Base-by-base conservation (phyloP, 345 rosid genomes). In the Brassica juncea region DNA sequence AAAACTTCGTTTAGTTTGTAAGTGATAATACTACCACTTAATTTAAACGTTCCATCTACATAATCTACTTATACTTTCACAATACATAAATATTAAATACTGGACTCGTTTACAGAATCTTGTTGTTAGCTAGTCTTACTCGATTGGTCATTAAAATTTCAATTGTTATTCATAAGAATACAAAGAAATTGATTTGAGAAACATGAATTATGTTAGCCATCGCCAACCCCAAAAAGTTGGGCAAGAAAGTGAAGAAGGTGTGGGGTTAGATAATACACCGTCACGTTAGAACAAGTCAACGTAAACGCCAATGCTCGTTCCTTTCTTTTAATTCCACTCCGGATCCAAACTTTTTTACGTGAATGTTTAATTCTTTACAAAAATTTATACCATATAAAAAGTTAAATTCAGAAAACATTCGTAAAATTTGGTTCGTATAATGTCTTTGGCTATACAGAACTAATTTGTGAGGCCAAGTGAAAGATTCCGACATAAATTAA, bases 171-270 rank as follows among this genome's bases (percentile, higher is more conserved):
- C 21, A 54, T 19, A 65, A 35, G 2, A 28, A 71, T 34, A 77
- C 66, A 77, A 54, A 70, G 0, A 54, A 54, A 21, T 23, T 70
- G 28, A 35, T 49, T 6, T 44, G 11, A 54, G 55, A 42, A 68
- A 5, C 16, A 27, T n/a, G 4, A 55, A 72, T 65, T 19, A 66
- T 52, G 63, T 10, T 68, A 77, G 77, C 76, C 77, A 78, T 71
- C 67, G 34, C 27, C 32, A 77, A 78, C 66, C 25, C 30, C 16
- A 54, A 71, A 65, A 30, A 11, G 12, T 11, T 65, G 5, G 75
- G 66, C 66, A 64, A 71, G 76, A 78, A 37, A 71, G 66, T 71
- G 76, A 77, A 71, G n/a, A 39, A 52, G 76, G 3, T 28, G 76
- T 71, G 71, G 65, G 71, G 76, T 21, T 30, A 27, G 12, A 52